phyloP scores from a whole-genome alignment of 2,329 filamentous ascomycete species.

The Alternaria sp. region DNA sequence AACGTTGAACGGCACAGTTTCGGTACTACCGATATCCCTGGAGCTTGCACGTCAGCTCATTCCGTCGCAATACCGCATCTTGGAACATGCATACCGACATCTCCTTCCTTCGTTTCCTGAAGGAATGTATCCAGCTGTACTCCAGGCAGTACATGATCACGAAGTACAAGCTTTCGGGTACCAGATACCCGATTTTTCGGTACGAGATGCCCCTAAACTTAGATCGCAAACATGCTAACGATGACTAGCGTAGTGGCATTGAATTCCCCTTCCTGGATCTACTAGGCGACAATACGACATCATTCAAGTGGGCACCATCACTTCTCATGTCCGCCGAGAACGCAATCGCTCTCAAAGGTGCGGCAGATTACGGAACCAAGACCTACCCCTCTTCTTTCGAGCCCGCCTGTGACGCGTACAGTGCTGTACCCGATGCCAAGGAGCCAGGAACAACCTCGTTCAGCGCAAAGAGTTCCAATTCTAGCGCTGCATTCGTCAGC shows the following conservation, averaged over 20 bases:
- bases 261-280: constrained; percentile 67
- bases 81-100: constrained; percentile 59
- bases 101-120: constrained; percentile 61
- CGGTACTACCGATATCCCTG: constrained; percentile 62
- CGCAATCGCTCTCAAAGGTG: constrained; percentile 56
- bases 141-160: constrained; percentile 62
- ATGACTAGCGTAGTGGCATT: constrained; percentile 58
- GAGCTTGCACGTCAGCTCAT: constrained; percentile 58
- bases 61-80: constrained; percentile 60
- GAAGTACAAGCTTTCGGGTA: constrained; percentile 59
- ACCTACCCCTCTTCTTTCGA: constrained; percentile 57
- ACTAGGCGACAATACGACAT: constrained; percentile 60
- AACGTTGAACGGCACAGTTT: constrained; percentile 63
- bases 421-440: constrained; percentile 31
- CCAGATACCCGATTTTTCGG: constrained; percentile 59
- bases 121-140: constrained; percentile 63
- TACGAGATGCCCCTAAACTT: constrained; percentile 38
- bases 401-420: constrained; percentile 62
- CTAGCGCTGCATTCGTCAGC: constrained; percentile 30
- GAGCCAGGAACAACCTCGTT: constrained; percentile 34
- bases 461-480: constrained; percentile 24
- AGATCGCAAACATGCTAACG: background rate
- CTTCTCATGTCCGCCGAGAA: constrained; percentile 59
- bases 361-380: constrained; percentile 58
- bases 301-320: constrained; percentile 61